Conservation (phyloP, 2,329 filamentous ascomycete species). For the Alternaria sp. region DNA sequence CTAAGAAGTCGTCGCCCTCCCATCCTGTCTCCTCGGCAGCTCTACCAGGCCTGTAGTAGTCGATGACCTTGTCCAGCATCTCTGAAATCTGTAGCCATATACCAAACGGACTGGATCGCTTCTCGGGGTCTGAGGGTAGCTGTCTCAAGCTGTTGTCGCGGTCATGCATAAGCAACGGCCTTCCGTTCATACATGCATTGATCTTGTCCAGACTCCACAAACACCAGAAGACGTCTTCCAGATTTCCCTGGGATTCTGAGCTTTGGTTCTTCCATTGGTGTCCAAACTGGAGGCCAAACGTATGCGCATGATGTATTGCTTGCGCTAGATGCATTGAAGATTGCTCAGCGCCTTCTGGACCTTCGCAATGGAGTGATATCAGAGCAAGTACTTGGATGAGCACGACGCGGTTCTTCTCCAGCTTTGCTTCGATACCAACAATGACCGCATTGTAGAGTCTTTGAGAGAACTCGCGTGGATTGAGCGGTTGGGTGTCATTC, state of each 20-base stretch:
- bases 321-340: constrained; percentile 58
- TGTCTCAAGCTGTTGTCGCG: constrained; percentile 57
- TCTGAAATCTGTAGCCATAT: constrained; percentile 57
- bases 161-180: constrained; percentile 59
- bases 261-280: constrained; percentile 52
- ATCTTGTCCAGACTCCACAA: constrained; percentile 60
- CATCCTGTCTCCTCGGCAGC: constrained; percentile 55
- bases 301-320: constrained; percentile 61
- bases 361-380: constrained; percentile 59
- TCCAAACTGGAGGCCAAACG: constrained; percentile 58
- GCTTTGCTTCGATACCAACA: constrained; percentile 52
- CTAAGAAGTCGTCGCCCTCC: constrained; percentile 57
- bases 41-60: constrained; percentile 57
- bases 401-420: constrained; percentile 57
- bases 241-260: constrained; percentile 49
- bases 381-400: constrained; percentile 59
- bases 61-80: constrained; percentile 58
- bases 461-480: constrained; percentile 57
- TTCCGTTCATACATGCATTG: constrained; percentile 58
- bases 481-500: constrained; percentile 44
- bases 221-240: constrained; percentile 60
- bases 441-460: constrained; percentile 55
- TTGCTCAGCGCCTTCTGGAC: constrained; percentile 58
- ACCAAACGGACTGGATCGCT: constrained; percentile 58
- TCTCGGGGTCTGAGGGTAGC: constrained; percentile 53